These are phyloP conservation scores for Kwoniella sp. DNA, from an alignment of 768 basidiomycete genomes.

Conservation along the genomic window DNA sequence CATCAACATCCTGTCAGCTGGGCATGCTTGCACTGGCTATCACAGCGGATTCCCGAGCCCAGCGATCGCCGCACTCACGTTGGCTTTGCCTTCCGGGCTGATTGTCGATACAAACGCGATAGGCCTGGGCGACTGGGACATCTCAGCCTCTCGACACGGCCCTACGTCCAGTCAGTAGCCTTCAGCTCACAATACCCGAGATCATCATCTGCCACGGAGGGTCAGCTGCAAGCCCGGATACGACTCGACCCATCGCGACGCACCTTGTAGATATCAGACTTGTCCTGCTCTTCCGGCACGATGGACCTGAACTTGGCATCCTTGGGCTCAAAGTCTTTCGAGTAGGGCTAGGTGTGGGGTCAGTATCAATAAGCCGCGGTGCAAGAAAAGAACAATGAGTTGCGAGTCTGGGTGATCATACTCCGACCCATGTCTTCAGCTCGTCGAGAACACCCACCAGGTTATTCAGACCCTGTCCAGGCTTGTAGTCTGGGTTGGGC, in stretches of 20 bases:
- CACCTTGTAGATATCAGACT: conserved; percentile 17
- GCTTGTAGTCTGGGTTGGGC: conserved; percentile 18
- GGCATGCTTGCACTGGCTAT: too few species aligned
- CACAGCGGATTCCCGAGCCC: not conserved
- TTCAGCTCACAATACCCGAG: conserved; percentile 15
- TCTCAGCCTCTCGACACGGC: not conserved
- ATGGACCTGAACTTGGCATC: conserved; percentile 11
- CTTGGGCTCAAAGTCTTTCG: conserved; percentile 6
- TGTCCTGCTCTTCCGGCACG: conserved; percentile 12
- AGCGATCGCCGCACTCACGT: conserved; percentile 32
- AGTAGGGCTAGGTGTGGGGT: too few species aligned
- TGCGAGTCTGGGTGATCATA: too few species aligned
- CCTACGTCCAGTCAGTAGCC: not conserved
- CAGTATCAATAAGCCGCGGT: too few species aligned
- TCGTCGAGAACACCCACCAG: conserved; percentile 12
- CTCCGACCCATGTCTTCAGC: too few species aligned
- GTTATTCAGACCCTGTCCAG: conserved; percentile 19
- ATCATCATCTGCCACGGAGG: conserved; percentile 17
- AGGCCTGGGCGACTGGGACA: conserved; percentile 22
- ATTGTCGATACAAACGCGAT: conserved; percentile 22
- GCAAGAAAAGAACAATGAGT: too few species aligned
- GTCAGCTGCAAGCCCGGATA: not conserved
- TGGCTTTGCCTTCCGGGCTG: conserved; percentile 15
- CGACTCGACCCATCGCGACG: not conserved
- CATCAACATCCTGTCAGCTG: too few species aligned